Evolutionary conservation across 2,329 filamentous ascomycete genomes (phyloP).

Genomic region (Nothophoma quercina): DNA sequence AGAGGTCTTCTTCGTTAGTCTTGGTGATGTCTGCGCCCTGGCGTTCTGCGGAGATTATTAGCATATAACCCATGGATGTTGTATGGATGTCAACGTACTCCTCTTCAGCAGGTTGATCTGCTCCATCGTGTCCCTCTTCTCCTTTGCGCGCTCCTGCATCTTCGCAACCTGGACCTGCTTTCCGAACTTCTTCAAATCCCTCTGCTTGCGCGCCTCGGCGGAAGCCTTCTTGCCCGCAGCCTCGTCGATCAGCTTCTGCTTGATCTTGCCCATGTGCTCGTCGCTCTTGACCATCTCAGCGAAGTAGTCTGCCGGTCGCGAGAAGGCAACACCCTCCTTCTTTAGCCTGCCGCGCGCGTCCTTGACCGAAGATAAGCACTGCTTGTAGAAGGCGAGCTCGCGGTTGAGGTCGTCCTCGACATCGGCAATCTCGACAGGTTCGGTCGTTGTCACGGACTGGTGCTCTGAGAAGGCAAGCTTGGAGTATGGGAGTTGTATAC

Average conservation of each 20-base stretch:
- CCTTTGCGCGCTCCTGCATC: constrained; percentile 90
- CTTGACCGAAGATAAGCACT: constrained; percentile 81
- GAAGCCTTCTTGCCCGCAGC: constrained; percentile 91
- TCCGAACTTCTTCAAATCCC: constrained; percentile 98
- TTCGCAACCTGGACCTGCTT: constrained; percentile 98
- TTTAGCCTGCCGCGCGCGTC: constrained; percentile 76
- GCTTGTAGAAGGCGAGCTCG: constrained; percentile 91
- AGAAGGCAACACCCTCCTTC: constrained; percentile 84
- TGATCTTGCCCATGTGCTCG: constrained; percentile 97
- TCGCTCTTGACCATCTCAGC: constrained; percentile 99
- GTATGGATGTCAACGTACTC: constrained; percentile 68
- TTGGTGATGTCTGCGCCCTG: constrained; percentile 73
- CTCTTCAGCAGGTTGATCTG: constrained; percentile 95
- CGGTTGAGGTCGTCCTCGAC: constrained; percentile 90
- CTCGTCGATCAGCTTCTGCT: constrained; percentile 90
- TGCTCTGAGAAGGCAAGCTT: constrained; percentile 82
- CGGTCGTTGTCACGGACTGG: constrained; percentile 75
- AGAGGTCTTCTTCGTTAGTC: constrained; percentile 81
- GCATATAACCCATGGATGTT: constrained; percentile 4
- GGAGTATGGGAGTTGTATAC: constrained; percentile 74
- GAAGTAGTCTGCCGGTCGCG: constrained; percentile 92
- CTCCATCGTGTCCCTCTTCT: constrained; percentile 90
- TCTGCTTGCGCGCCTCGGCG: constrained; percentile 86
- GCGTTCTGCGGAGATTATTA: constrained; percentile 71
- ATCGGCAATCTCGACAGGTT: constrained; percentile 77